Evolutionary conservation across 306 rosid genomes (phyloP).

Genomic region (Inga oerstediana): DNA sequence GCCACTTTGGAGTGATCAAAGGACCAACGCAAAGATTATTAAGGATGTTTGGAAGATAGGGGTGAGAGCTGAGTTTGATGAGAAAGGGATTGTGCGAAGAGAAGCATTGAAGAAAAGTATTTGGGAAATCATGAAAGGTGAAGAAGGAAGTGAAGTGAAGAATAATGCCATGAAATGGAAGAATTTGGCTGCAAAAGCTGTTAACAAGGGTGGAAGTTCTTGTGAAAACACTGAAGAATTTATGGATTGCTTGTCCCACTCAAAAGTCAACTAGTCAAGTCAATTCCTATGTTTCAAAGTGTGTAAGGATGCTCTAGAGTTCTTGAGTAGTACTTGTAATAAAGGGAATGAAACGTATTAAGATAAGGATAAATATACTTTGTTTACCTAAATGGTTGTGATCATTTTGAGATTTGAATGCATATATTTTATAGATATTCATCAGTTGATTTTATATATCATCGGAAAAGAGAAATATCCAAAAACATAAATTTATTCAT

Average conservation of each 20-base stretch:
- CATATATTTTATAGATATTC: no score
- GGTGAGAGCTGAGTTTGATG: background rate
- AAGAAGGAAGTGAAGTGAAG: background rate
- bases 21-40: background rate
- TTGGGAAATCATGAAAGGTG: background rate
- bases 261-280: background rate
- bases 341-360: background rate
- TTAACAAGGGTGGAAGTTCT: background rate
- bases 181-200: background rate
- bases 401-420: no score
- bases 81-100: background rate
- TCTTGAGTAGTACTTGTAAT: background rate
- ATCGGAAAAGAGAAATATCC: no score
- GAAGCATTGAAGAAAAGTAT: background rate
- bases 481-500: no score
- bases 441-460: no score
- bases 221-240: background rate
- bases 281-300: background rate
- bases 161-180: background rate
- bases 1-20: constrained; percentile 1
- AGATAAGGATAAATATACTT: background rate
- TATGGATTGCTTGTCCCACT: background rate
- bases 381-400: no score
- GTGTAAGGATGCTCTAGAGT: background rate
- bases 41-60: constrained; percentile 4